phyloP scores from a whole-genome alignment of 371 early-diverging fungal species.

The Pancytospora epiphaga region DNA sequence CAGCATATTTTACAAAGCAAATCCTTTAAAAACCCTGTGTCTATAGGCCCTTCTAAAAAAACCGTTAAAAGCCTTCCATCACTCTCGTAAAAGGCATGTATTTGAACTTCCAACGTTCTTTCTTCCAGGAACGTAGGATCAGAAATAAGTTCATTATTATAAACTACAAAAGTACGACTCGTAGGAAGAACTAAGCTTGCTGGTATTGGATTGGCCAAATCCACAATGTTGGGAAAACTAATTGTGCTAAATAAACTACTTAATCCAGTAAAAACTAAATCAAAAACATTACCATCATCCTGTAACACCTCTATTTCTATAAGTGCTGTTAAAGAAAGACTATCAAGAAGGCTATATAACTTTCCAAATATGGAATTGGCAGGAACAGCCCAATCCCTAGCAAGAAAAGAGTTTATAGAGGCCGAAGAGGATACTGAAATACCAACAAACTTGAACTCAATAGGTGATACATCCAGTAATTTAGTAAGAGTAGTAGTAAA shows the following conservation, averaged over 20 bases:
- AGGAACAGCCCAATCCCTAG: not conserved
- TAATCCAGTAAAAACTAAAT: constrained; percentile 1
- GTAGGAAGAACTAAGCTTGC: not conserved
- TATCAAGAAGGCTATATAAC: not conserved
- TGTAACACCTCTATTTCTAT: constrained; percentile 1
- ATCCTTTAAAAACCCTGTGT: too few species aligned
- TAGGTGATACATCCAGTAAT: not conserved
- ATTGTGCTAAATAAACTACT: not conserved
- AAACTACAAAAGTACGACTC: not conserved
- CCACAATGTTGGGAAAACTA: not conserved
- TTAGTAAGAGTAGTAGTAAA: not conserved
- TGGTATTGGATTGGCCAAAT: not conserved
- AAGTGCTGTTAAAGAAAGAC: not conserved
- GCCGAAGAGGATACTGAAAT: not conserved
- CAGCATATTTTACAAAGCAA: too few species aligned
- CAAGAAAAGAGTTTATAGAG: not conserved
- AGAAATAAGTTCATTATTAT: not conserved
- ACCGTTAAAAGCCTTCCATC: not conserved
- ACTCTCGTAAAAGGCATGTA: not conserved
- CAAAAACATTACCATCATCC: not conserved
- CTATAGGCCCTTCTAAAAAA: not conserved
- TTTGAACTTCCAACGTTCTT: not conserved
- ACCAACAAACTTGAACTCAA: not conserved
- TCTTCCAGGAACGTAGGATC: not conserved
- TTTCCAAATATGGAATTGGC: not conserved